phyloP scores from a whole-genome alignment of 2,329 filamentous ascomycete genomes.

The Microcyclospora pomicola region DNA sequence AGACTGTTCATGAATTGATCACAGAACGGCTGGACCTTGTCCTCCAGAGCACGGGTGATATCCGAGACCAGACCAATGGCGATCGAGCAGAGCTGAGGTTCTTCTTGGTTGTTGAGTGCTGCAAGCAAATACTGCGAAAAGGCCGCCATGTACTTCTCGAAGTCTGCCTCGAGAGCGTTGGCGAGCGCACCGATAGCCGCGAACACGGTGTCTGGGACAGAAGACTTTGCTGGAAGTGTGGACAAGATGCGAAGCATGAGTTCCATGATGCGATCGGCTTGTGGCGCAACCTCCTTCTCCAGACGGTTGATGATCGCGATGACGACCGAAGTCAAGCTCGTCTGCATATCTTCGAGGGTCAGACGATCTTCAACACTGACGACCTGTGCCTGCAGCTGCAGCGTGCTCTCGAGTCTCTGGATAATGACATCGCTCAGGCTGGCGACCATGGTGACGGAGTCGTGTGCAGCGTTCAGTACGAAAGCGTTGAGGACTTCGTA shows the following conservation, averaged over 20 bases:
- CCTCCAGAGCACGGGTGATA: slow-evolving; percentile 80
- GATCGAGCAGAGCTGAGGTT: slow-evolving; percentile 87
- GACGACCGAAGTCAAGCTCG: slow-evolving; percentile 79
- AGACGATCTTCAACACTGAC: slow-evolving; percentile 95
- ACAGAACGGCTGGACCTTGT: slow-evolving; percentile 86
- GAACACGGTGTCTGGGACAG: slow-evolving; percentile 87
- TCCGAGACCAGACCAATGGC: slow-evolving; percentile 95
- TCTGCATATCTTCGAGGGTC: slow-evolving; percentile 94
- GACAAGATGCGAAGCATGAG: slow-evolving; percentile 67
- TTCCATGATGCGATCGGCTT: slow-evolving; percentile 89
- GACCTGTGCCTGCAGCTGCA: slow-evolving; percentile 80
- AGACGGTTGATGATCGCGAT: slow-evolving; percentile 83
- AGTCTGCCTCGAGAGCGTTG: slow-evolving; percentile 81
- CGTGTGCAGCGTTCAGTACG: slow-evolving; percentile 76
- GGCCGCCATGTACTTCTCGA: slow-evolving; percentile 93
- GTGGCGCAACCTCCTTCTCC: slow-evolving; percentile 79
- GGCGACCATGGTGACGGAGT: slow-evolving; percentile 69
- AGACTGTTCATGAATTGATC: slow-evolving; percentile 98
- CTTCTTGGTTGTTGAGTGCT: slow-evolving; percentile 88
- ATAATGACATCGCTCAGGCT: slow-evolving; percentile 77
- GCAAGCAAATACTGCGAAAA: slow-evolving; percentile 89
- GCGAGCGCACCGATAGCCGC: slow-evolving; percentile 84
- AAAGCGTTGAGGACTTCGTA: slow-evolving; percentile 97
- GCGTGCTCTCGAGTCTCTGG: slow-evolving; percentile 77
- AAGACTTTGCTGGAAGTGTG: slow-evolving; percentile 70